phyloP scores from a whole-genome alignment of 1,139 yeast species.

The Taphrina betulina region DNA sequence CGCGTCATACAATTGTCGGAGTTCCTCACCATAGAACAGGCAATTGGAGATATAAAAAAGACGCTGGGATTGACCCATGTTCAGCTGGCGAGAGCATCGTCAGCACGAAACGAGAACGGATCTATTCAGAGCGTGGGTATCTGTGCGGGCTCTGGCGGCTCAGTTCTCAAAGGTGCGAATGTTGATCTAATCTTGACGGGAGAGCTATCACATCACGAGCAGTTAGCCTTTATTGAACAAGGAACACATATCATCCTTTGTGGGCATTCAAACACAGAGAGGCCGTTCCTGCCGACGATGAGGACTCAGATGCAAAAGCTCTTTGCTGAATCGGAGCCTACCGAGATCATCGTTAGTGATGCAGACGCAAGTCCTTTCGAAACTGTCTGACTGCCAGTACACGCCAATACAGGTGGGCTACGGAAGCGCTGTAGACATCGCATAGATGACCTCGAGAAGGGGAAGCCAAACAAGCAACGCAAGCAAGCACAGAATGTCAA shows the following conservation, averaged over 20 bases:
- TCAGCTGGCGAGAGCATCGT: slow-evolving; percentile 60
- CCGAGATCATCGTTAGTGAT: slow-evolving; percentile 52
- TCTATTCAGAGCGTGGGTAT: slow-evolving; percentile 63
- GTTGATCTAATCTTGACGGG: slow-evolving; percentile 89
- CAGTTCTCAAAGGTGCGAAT: slow-evolving; percentile 58
- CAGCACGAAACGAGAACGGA: slow-evolving; percentile 43
- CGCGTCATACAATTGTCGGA: slow-evolving; percentile 57
- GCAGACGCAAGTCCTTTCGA: slow-evolving; percentile 45
- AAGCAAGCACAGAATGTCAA: too few relatives aligned
- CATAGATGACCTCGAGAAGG: too few relatives aligned
- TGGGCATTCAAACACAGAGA: slow-evolving; percentile 80
- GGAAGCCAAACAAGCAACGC: too few relatives aligned
- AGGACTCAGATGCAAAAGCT: slow-evolving; percentile 55
- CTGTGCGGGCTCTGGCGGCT: slow-evolving; percentile 94
- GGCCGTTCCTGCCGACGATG: slow-evolving; percentile 68
- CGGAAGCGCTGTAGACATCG: too few relatives aligned
- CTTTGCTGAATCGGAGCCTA: slow-evolving; percentile 42
- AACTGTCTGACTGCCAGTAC: slow-evolving; percentile 5
- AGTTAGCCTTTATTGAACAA: slow-evolving; percentile 64
- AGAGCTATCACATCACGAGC: slow-evolving; percentile 91
- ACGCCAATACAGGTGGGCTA: background rate
- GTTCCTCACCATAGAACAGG: slow-evolving; percentile 50
- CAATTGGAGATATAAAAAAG: slow-evolving; percentile 58
- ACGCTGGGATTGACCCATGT: slow-evolving; percentile 56
- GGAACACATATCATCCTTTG: slow-evolving; percentile 74